phyloP scores from a whole-genome alignment of 2,329 filamentous ascomycete species.

The Aspergillus intermedius region DNA sequence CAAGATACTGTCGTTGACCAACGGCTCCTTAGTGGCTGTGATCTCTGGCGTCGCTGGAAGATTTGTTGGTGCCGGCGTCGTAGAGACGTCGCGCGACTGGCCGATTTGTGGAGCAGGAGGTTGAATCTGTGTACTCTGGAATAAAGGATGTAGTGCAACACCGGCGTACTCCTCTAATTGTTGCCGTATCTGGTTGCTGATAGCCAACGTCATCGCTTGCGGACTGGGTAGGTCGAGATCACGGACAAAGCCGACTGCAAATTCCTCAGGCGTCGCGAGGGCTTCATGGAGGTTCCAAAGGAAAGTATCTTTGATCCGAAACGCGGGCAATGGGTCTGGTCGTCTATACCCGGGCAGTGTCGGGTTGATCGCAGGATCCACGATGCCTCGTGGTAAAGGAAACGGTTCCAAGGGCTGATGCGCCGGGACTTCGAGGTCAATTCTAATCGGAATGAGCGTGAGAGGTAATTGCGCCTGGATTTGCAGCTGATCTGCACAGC shows the following conservation, averaged over 20 bases:
- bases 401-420: conserved; percentile 48
- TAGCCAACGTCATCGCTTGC: conserved; percentile 63
- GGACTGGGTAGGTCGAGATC: conserved; percentile 85
- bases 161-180: conserved; percentile 95
- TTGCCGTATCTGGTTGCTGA: conserved; percentile 88
- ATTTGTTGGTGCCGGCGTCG: conserved; percentile 45
- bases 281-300: conserved; percentile 97
- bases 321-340: conserved; percentile 74
- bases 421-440: conserved; percentile 84
- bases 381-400: conserved; percentile 36
- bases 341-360: conserved; percentile 70
- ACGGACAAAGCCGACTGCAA: conserved; percentile 82
- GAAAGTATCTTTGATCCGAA: conserved; percentile 89
- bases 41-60: conserved; percentile 54
- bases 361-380: conserved; percentile 50
- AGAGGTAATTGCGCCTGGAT: conserved; percentile 71
- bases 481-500: conserved; percentile 54
- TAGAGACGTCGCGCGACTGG: conserved; percentile 48
- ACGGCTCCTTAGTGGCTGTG: conserved; percentile 27
- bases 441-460: conserved; percentile 89
- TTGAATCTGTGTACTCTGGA: conserved; percentile 50
- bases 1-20: conserved; percentile 62
- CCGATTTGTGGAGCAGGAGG: conserved; percentile 24
- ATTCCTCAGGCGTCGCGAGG: conserved; percentile 88
- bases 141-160: conserved; percentile 86